These are phyloP conservation scores for Monosporascus sp. DNA, from an alignment of 2,329 filamentous ascomycete genomes.

Conservation along the genomic window DNA sequence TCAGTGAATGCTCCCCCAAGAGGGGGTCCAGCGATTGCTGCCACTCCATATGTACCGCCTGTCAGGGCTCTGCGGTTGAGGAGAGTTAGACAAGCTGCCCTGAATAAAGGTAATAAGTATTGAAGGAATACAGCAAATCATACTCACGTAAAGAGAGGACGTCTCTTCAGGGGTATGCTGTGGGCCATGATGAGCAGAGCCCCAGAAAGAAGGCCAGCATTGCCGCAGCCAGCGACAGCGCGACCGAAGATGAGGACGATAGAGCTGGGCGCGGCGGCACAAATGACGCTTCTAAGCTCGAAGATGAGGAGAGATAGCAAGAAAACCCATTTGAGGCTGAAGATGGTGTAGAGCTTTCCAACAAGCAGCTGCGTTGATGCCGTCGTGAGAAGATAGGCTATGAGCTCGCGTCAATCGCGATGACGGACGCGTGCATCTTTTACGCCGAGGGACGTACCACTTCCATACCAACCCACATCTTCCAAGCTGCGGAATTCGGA, in stretches of 20 bases:
- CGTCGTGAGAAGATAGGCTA: not conserved
- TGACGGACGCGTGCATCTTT: not conserved
- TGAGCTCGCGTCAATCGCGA: not conserved
- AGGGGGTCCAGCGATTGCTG: not conserved
- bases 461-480: not conserved
- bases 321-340: not conserved
- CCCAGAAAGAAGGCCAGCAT: not conserved
- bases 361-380: not conserved
- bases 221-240: not conserved
- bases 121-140: no score
- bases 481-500: not conserved
- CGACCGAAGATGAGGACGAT: not conserved
- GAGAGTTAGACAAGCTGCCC: no score
- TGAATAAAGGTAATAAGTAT: no score
- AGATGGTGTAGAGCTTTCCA: not conserved
- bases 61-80: not conserved
- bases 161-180: not conserved
- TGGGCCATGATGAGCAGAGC: not conserved
- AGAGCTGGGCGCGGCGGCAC: not conserved
- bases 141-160: not conserved
- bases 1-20: not conserved
- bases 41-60: not conserved
- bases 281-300: not conserved
- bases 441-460: not conserved
- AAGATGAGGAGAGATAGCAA: not conserved